Evolutionary conservation across 73 alveolate species (phyloP).

Genomic region (Stentor coeruleus): DNA sequence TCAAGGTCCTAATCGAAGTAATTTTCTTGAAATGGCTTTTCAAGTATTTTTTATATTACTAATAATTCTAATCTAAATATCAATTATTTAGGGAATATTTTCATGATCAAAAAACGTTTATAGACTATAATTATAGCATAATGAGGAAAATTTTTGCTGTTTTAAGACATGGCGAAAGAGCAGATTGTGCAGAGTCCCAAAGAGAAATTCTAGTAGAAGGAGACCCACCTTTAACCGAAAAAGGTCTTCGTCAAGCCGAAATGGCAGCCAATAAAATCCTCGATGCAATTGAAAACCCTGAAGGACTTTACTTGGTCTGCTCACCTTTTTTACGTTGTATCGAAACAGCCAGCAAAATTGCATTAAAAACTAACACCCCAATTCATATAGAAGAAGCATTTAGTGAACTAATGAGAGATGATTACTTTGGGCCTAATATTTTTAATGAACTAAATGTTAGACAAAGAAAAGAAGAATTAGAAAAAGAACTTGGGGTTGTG

Average conservation of each 20-base stretch:
- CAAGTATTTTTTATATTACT: too few species aligned
- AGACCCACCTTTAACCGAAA: conserved; percentile 7
- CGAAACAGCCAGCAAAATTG: conserved; percentile 5
- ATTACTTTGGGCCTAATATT: background rate
- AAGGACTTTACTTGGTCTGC: background rate
- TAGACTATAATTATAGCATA: too few species aligned
- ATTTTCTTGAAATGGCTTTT: too few species aligned
- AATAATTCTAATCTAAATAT: too few species aligned
- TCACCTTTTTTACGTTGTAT: conserved; percentile 11
- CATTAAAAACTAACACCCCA: background rate
- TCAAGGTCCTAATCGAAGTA: too few species aligned
- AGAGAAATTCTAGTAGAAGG: background rate
- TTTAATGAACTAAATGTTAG: too few species aligned
- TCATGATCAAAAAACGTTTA: too few species aligned
- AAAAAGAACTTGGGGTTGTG: background rate
- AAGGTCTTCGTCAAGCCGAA: background rate
- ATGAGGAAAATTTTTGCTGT: background rate
- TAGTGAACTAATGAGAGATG: background rate
- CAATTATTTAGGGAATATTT: too few species aligned
- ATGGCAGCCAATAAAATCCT: background rate
- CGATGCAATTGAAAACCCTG: background rate
- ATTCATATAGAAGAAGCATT: conserved; percentile 6
- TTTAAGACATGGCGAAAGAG: conserved; percentile 21
- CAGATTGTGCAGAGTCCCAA: background rate
- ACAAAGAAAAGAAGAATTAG: background rate